Evolutionary conservation across 805 yeast species (phyloP), one percentile per base, ranked within the genome.

Genomic region (Clavispora santaluciae): DNA sequence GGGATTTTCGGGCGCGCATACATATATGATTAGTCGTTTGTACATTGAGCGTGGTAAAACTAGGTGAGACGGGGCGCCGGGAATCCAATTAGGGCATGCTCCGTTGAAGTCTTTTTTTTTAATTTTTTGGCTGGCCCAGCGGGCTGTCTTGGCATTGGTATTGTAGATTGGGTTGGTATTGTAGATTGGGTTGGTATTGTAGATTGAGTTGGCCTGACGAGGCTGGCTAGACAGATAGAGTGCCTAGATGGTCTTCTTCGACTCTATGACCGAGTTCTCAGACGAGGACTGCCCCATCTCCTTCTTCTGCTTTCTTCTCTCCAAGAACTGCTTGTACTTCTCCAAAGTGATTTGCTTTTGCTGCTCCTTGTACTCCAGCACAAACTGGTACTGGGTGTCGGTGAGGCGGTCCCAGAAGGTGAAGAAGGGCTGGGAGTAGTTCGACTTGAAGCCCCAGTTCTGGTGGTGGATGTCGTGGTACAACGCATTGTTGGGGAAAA

Each of bases 401-500:
- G 77, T 73, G 36, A 81, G 48, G 38, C 66, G 66, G 63, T 93
- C 99, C 99, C 99, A 93, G 57, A 88, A 80, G 1, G 88, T 83
- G 66, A 93, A 93, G 68, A 91, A 93, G 4, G 99, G 99, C 71
- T 93, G 99, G 11, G 95, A 83, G 57, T 82, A 93, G 68, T 93
- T 93, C 42, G 83, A 80, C 70, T 88, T 88, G 66, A 93, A 81
- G 28, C 99, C 99, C 73, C 91, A 93, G 54, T 79, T 80, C 72
- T 93, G 99, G 65, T 93, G 99, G 61, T 93, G 99, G 53, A 93
- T 90, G 64, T 93, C 99, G 58, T 93, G 99, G 63, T 89, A 93
- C 23, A 89, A 84, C 11, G 98, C 85, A 59, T 93, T 89, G 68
- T 93, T 93, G 48, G 97, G 98, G 76, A 93, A 93, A 17, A 91